Conservation (phyloP, 805 yeast genomes). For the Metahyphopichia silvanorum region DNA sequence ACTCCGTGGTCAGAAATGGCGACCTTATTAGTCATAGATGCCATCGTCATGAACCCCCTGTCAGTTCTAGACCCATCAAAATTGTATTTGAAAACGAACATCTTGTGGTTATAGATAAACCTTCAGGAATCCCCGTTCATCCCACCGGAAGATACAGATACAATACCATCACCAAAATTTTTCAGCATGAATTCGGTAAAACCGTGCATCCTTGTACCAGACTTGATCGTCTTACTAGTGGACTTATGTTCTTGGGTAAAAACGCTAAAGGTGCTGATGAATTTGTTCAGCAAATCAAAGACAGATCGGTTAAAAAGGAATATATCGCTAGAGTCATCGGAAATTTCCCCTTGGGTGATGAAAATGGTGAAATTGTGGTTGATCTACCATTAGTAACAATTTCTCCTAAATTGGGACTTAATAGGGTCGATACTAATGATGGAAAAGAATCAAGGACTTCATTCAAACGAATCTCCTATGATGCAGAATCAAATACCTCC, state of each 20-base stretch:
- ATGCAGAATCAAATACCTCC: constrained; percentile 52
- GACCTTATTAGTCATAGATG: constrained; percentile 74
- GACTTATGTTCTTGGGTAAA: constrained; percentile 87
- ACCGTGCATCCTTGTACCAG: constrained; percentile 80
- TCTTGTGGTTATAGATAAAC: constrained; percentile 83
- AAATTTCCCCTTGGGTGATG: constrained; percentile 56
- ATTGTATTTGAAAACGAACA: constrained; percentile 74
- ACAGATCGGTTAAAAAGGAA: constrained; percentile 72
- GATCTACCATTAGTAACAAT: constrained; percentile 67
- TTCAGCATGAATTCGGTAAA: constrained; percentile 66
- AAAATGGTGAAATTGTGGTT: constrained; percentile 45
- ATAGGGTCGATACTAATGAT: constrained; percentile 43
- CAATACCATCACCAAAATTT: constrained; percentile 70
- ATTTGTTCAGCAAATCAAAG: constrained; percentile 68
- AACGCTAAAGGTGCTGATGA: constrained; percentile 74
- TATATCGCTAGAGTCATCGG: constrained; percentile 89
- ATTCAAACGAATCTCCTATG: constrained; percentile 66
- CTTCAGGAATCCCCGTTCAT: constrained; percentile 93
- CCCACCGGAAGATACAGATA: constrained; percentile 86
- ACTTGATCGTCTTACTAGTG: constrained; percentile 87
- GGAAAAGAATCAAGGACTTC: constrained; percentile 74
- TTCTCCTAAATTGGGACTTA: constrained; percentile 72
- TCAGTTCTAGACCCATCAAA: constrained; percentile 54
- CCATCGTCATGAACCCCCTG: constrained; percentile 91
- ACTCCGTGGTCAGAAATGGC: constrained; percentile 72